These are phyloP conservation scores for Phytopythium ostracodes DNA, from an alignment of 352 stramenopile genomes.

Conservation along the genomic window DNA sequence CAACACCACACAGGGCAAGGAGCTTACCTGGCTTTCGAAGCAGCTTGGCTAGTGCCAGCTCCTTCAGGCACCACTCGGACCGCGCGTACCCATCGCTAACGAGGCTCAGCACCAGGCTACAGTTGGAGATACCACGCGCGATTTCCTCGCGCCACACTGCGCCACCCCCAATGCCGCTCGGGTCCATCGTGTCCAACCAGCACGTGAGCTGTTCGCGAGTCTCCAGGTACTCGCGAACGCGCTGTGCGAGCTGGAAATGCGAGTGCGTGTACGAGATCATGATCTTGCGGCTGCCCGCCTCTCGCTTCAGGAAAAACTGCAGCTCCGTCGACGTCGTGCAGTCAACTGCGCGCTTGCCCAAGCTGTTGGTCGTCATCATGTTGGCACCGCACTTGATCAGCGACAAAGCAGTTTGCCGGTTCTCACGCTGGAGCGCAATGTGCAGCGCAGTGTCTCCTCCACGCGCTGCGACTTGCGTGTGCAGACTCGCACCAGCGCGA, in stretches of 20 bases:
- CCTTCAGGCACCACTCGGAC: conserved; percentile 80
- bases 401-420: conserved; percentile 56
- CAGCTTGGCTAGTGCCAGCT: conserved; percentile 72
- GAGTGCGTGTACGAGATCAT: conserved; percentile 85
- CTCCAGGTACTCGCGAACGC: conserved; percentile 62
- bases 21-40: conserved; percentile 54
- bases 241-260: conserved; percentile 54
- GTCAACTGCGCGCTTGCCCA: conserved; percentile 66
- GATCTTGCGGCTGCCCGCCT: conserved; percentile 64
- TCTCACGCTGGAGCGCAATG: conserved; percentile 65
- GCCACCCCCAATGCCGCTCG: conserved; percentile 66
- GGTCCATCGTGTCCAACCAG: conserved; percentile 86
- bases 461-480: conserved; percentile 21
- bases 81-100: conserved; percentile 68
- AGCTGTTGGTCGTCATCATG: conserved; percentile 62
- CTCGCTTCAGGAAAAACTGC: conserved; percentile 74
- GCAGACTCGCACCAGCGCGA: conserved; percentile 33
- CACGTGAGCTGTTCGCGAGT: conserved; percentile 55
- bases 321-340: conserved; percentile 76
- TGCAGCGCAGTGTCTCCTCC: conserved; percentile 70
- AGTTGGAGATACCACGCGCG: conserved; percentile 69
- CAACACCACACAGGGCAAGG: conserved; percentile 4
- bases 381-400: conserved; percentile 70
- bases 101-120: conserved; percentile 66
- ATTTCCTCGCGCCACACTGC: conserved; percentile 82